Conservation (phyloP, 768 basidiomycete species). For the Boletus sp. region DNA sequence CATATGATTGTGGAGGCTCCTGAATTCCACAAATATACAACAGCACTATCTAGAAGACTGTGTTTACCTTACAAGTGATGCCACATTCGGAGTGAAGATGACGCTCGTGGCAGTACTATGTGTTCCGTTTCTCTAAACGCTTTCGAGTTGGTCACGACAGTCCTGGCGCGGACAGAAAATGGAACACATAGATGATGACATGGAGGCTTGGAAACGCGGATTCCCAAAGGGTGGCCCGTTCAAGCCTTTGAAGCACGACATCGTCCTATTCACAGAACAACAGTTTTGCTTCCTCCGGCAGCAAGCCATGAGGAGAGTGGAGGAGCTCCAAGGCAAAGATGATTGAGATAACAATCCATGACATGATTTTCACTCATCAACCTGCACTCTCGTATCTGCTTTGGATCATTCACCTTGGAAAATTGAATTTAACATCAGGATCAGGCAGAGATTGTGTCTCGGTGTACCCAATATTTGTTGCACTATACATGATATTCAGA, state of each 20-base stretch:
- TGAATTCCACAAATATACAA: slow-evolving; percentile 70
- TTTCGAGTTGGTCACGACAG: neutral
- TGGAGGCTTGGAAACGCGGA: slow-evolving; percentile 50
- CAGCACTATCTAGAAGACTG: slow-evolving; percentile 75
- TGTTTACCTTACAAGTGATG: slow-evolving; percentile 62
- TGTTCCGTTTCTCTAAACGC: slow-evolving; percentile 3
- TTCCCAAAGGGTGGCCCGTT: slow-evolving; percentile 48
- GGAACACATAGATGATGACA: slow-evolving; percentile 51
- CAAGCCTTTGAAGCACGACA: slow-evolving; percentile 46
- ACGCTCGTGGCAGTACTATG: slow-evolving; percentile 75
- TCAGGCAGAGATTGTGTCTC: neutral
- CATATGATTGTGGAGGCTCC: slow-evolving; percentile 72
- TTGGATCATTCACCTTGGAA: no score
- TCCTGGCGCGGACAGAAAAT: slow-evolving; percentile 40
- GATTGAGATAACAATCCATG: neutral
- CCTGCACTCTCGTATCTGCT: neutral
- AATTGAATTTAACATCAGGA: neutral
- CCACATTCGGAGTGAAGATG: slow-evolving; percentile 80
- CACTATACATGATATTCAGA: neutral
- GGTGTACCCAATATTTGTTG: neutral
- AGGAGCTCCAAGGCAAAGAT: neutral
- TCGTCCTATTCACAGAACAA: slow-evolving; percentile 43
- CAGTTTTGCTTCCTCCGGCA: slow-evolving; percentile 36
- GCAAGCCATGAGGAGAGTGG: slow-evolving; percentile 15
- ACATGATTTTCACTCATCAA: neutral